phyloP scores from a whole-genome alignment of 441 rosid genomes.

The Omphalea diandra region DNA sequence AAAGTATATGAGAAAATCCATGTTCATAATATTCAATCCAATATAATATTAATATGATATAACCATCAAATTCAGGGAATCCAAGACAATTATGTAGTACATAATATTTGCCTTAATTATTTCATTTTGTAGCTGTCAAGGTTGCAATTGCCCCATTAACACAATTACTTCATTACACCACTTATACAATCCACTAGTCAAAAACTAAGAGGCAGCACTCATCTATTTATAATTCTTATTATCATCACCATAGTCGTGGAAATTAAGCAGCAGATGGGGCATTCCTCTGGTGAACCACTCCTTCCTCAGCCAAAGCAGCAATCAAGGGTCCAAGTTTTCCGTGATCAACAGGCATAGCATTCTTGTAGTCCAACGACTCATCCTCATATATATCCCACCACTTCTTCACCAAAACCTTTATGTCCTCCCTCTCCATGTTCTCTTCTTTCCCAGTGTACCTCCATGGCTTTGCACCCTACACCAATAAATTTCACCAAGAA shows the following conservation, averaged over 20 bases:
- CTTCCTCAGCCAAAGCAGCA: slow-evolving; percentile 25
- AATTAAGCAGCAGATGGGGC: slow-evolving; percentile 46
- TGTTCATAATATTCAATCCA: too few relatives aligned
- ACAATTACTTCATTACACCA: not conserved
- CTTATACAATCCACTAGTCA: not conserved
- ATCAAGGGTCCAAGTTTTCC: slow-evolving; percentile 31
- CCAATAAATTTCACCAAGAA: too few relatives aligned
- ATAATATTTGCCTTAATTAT: not conserved
- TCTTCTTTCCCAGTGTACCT: slow-evolving; percentile 60
- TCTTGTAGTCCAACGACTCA: slow-evolving; percentile 49
- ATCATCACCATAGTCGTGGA: not conserved
- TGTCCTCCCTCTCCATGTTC: slow-evolving; percentile 67
- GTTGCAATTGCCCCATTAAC: not conserved
- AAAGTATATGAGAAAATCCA: too few relatives aligned
- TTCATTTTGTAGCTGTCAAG: not conserved
- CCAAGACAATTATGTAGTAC: too few relatives aligned
- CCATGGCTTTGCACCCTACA: slow-evolving; percentile 82
- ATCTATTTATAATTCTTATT: not conserved
- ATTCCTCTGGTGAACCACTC: slow-evolving; percentile 19
- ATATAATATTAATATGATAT: too few relatives aligned
- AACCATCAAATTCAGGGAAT: too few relatives aligned
- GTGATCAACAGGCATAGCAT: not conserved
- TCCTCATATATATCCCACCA: slow-evolving; percentile 85
- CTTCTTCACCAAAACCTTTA: slow-evolving; percentile 56
- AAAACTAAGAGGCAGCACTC: not conserved